Base-by-base conservation (phyloP, 371 early-diverging fungal species). In the Chytridium lagenaria region DNA sequence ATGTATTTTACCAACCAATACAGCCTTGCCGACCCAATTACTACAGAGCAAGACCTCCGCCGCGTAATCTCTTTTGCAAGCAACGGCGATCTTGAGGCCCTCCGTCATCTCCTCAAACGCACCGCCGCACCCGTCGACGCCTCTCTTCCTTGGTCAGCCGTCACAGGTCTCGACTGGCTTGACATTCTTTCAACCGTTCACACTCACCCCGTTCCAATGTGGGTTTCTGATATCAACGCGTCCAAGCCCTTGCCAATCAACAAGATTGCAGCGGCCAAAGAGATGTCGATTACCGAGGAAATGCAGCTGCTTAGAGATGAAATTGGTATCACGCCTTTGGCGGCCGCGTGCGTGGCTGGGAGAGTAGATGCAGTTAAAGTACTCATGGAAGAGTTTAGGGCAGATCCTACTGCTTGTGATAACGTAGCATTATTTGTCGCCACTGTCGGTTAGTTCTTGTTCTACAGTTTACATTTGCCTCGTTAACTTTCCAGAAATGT, bases 351-450 rank as follows among this genome's bases (percentile, higher is more conserved):
- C 34, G 19, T 61, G 3, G 3, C 61, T 37, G 61, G 61, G 19
- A 31, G 23, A 2, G 3, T 61, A 15, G 61, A 61, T 10, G 61
- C 37, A 2, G 61, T 34, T 7, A 5, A 15, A 26, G 61, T 37
- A 2, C 61, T 61, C 19, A 15, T 61, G 30, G 61, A 61, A 16
- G 61, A 61, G 36, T 61, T 61, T 61, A 3, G 61, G 2, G 61
- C 61, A 3, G 36, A 36, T 37, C 61, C 61, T 16, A 26, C 61
- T 16, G 36, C 36, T 7, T 61, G 36, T 34, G 36, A 61, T 34
- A 61, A 26, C 61, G 61, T 61, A 15, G 61, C 61, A 26, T 26
- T 61, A 16, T 61, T 61, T 26, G 36, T 37, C 10, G 61, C 61
- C 61, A 37, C 61, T 23, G 36, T 61, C 7, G 61, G 61, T 37